phyloP scores from a whole-genome alignment of 768 basidiomycete genomes.

The Punctularia strigosozonata region DNA sequence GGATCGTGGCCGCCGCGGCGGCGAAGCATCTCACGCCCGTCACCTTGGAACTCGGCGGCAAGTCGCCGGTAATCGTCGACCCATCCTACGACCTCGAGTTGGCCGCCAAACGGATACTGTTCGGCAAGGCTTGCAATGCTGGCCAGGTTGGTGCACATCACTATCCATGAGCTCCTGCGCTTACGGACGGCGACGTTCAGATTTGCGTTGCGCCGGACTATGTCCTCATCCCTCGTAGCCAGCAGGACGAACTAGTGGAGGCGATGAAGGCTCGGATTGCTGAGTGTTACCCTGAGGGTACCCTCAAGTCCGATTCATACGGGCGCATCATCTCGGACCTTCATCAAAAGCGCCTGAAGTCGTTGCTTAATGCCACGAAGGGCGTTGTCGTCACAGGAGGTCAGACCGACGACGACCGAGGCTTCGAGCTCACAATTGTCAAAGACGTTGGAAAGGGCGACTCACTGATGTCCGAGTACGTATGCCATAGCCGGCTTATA shows the following conservation, averaged over 20 bases:
- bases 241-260: conserved; percentile 34
- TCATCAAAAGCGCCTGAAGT: conserved; percentile 43
- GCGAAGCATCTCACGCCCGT: conserved; percentile 30
- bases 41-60: conserved; percentile 32
- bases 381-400: conserved; percentile 48
- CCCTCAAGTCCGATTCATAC: conserved; percentile 30
- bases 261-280: conserved; percentile 30
- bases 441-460: conserved; percentile 42
- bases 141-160: conserved; percentile 37
- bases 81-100: conserved; percentile 32
- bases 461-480: conserved; percentile 48
- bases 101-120: conserved; percentile 53
- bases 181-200: conserved; percentile 10
- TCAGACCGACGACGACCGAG: conserved; percentile 24
- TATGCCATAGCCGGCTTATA: conserved; percentile 2
- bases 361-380: conserved; percentile 39
- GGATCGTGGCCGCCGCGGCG: conserved; percentile 28
- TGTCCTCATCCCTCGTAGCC: conserved; percentile 25
- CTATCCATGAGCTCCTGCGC: neutral
- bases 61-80: conserved; percentile 33
- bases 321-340: conserved; percentile 39
- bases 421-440: conserved; percentile 51
- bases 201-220: conserved; percentile 35
- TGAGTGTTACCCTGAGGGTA: conserved; percentile 42
- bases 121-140: conserved; percentile 53